A percentile compares a stretch with the other conserved stretches of the same genome.
Evolutionary conservation across 139 green algal genomes (phyloP).

Genomic region (Picochlorum costavermella): DNA sequence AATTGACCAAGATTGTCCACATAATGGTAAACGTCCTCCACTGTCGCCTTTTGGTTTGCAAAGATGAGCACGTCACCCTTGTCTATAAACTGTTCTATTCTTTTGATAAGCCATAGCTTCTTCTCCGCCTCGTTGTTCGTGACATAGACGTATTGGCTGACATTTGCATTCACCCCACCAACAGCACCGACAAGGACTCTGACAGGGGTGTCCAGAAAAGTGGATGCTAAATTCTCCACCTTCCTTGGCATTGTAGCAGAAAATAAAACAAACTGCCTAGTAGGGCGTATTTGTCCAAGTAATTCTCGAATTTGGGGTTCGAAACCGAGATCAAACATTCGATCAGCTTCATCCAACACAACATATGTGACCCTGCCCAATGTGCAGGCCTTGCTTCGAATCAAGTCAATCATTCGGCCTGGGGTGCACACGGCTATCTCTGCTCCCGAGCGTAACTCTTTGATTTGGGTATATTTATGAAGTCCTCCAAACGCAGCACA

Average conservation of each 20-base stretch:
- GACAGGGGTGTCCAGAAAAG: constrained; percentile 70
- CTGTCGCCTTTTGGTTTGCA: constrained; percentile 54
- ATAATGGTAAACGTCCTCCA: constrained; percentile 61
- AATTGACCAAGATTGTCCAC: constrained; percentile 28
- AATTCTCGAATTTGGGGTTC: constrained; percentile 80
- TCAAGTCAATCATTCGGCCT: constrained; percentile 75
- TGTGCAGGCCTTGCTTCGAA: constrained; percentile 61
- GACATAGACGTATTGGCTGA: constrained; percentile 39
- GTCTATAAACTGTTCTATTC: constrained; percentile 63
- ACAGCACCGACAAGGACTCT: constrained; percentile 49
- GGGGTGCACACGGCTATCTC: constrained; percentile 80
- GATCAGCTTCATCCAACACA: constrained; percentile 90
- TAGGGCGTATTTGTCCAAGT: constrained; percentile 73
- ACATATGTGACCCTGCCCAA: constrained; percentile 75
- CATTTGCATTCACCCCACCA: constrained; percentile 72
- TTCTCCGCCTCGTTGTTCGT: constrained; percentile 57
- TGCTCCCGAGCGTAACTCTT: constrained; percentile 72
- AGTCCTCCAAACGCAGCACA: constrained; percentile 82
- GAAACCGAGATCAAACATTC: constrained; percentile 98
- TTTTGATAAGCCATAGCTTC: constrained; percentile 59
- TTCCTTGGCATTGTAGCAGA: constrained; percentile 81
- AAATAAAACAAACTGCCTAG: constrained; percentile 88
- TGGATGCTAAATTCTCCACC: constrained; percentile 65
- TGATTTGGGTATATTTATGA: constrained; percentile 88
- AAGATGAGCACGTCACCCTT: constrained; percentile 91